Evolutionary conservation across 768 basidiomycete species (phyloP).

Genomic region (Mycena filopes): DNA sequence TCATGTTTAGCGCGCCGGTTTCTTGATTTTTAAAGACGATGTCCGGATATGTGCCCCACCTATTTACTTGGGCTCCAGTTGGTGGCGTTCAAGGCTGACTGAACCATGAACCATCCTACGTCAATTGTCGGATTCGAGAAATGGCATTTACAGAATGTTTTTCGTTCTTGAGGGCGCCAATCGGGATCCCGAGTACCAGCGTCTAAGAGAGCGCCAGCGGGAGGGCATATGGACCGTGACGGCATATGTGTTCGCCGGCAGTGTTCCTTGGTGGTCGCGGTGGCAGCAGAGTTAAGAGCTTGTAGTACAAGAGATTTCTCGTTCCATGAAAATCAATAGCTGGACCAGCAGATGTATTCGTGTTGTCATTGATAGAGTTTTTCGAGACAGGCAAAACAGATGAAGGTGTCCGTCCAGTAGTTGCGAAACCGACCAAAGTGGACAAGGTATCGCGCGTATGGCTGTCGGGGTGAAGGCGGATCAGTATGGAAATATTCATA

Average conservation of each 20-base stretch:
- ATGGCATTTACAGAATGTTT: neutral
- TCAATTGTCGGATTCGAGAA: neutral
- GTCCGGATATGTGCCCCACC: neutral
- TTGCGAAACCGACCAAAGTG: no score
- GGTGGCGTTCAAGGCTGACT: neutral
- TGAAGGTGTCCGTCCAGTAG: no score
- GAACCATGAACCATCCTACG: neutral
- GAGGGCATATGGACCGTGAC: constrained; percentile 8
- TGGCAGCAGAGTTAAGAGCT: no score
- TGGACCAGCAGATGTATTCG: no score
- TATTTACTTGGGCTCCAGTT: neutral
- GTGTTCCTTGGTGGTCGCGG: no score
- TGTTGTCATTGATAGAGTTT: no score
- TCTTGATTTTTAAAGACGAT: constrained; percentile 5
- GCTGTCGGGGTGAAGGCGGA: no score
- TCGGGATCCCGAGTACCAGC: neutral
- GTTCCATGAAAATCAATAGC: no score
- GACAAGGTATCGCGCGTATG: no score
- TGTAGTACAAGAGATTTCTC: no score
- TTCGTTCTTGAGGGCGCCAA: constrained; percentile 1
- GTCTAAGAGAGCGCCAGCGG: constrained; percentile 5
- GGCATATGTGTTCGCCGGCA: neutral
- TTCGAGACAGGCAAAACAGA: no score
- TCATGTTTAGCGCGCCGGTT: constrained; percentile 10
- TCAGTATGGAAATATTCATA: no score